Percentiles rank a stretch among this genome's conserved stretches.
phyloP scores from a whole-genome alignment of 1,139 yeast species.

The Tardiomyces digboiensis region DNA sequence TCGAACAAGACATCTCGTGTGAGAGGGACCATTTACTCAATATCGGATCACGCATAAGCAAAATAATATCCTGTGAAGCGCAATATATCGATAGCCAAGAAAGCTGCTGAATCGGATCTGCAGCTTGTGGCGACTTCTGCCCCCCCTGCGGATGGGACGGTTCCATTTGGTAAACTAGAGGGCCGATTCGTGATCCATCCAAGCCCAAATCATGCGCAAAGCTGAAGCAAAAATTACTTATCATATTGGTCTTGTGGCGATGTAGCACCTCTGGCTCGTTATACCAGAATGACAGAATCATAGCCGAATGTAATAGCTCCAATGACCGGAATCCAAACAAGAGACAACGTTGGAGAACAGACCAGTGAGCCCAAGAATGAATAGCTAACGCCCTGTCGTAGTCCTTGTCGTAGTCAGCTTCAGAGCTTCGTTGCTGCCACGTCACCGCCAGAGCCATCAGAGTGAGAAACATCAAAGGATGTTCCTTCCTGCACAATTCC shows the following conservation, averaged over 20 bases:
- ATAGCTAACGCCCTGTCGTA: background rate
- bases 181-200: conserved; percentile 30
- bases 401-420: background rate
- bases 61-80: background rate
- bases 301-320: conserved; percentile 51
- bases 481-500: no score
- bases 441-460: background rate
- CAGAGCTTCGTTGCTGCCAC: background rate
- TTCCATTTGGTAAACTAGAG: no score
- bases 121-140: background rate
- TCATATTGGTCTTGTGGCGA: conserved; percentile 63
- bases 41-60: background rate
- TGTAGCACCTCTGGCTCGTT: conserved; percentile 71
- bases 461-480: no score
- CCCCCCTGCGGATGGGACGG: background rate
- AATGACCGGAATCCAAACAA: conserved; percentile 57
- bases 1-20: no score
- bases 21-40: background rate
- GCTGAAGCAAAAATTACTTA: conserved; percentile 53
- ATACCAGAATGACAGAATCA: conserved; percentile 64
- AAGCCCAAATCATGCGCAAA: conserved; percentile 68
- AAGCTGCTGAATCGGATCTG: background rate
- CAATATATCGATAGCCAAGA: background rate
- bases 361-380: conserved; percentile 34
- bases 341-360: conserved; percentile 50